phyloP scores from a whole-genome alignment of 140 eudicot species.

The Anethum foeniculum region DNA sequence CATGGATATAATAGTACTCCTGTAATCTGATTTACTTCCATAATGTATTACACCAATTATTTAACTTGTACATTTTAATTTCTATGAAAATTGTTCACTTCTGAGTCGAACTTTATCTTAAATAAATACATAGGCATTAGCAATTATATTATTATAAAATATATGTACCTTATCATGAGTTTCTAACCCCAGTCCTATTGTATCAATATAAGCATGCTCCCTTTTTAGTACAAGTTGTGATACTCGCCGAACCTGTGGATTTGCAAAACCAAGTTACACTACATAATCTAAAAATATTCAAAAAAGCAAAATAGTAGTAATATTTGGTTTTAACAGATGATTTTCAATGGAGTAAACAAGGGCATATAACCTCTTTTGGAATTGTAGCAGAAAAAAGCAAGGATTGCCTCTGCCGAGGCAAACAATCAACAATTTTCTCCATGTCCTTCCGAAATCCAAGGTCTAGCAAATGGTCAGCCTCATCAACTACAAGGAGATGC shows the following conservation, averaged over 20 bases:
- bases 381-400: constrained; percentile 83
- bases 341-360: background rate
- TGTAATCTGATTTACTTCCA: background rate
- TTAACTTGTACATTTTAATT: background rate
- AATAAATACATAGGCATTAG: background rate
- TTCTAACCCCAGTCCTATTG: constrained; percentile 59
- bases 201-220: constrained; percentile 70
- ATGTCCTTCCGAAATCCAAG: constrained; percentile 89
- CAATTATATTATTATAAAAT: no score
- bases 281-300: background rate
- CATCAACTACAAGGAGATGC: constrained; percentile 80
- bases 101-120: background rate
- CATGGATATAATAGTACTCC: background rate
- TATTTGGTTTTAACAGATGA: background rate
- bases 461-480: constrained; percentile 82
- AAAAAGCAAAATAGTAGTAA: background rate
- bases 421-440: constrained; percentile 90
- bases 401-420: constrained; percentile 87
- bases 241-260: constrained; percentile 73
- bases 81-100: background rate
- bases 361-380: constrained; percentile 67
- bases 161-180: constrained; percentile 56
- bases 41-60: background rate
- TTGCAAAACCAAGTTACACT: constrained; percentile 2
- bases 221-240: constrained; percentile 81